Conservation (phyloP, 1,284 basidiomycete species). For the Trichosporon asahii region DNA sequence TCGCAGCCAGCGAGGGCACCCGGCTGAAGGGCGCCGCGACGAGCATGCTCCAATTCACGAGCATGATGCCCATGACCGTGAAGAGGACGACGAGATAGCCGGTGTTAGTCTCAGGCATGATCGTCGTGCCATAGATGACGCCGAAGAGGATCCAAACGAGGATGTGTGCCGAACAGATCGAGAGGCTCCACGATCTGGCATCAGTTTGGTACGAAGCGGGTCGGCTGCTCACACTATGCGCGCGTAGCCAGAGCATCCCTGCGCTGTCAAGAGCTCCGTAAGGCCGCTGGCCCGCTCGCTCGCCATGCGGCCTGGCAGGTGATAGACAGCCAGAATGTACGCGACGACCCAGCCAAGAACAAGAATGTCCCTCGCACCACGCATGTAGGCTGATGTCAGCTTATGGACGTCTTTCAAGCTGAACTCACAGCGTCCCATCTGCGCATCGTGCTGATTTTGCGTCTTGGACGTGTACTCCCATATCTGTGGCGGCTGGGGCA, state of each 20-base stretch:
- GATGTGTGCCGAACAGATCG: slow-evolving; percentile 59
- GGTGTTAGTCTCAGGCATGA: slow-evolving; percentile 64
- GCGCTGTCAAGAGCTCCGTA: slow-evolving; percentile 67
- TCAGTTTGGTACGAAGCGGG: slow-evolving; percentile 46
- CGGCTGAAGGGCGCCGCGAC: slow-evolving; percentile 34
- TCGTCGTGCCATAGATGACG: slow-evolving; percentile 61
- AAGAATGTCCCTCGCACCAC: slow-evolving; percentile 60
- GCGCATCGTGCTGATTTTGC: slow-evolving; percentile 60
- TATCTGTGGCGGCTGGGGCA: slow-evolving; percentile 58
- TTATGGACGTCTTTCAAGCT: not conserved
- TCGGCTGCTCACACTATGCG: not conserved
- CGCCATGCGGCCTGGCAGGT: slow-evolving; percentile 65
- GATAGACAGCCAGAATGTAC: slow-evolving; percentile 67
- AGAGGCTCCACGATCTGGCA: slow-evolving; percentile 58
- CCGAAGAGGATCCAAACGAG: slow-evolving; percentile 66
- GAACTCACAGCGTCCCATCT: slow-evolving; percentile 59
- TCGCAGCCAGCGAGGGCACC: slow-evolving; percentile 32
- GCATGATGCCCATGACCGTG: slow-evolving; percentile 59
- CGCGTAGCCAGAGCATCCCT: slow-evolving; percentile 61
- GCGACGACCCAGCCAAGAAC: slow-evolving; percentile 66
- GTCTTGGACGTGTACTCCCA: slow-evolving; percentile 69
- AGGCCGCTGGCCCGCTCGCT: slow-evolving; percentile 61
- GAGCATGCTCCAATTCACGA: slow-evolving; percentile 37
- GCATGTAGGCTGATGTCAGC: slow-evolving; percentile 52
- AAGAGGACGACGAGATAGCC: slow-evolving; percentile 64